phyloP scores from a whole-genome alignment of 2,329 filamentous ascomycete species.

The Lachnellula hyalina region DNA sequence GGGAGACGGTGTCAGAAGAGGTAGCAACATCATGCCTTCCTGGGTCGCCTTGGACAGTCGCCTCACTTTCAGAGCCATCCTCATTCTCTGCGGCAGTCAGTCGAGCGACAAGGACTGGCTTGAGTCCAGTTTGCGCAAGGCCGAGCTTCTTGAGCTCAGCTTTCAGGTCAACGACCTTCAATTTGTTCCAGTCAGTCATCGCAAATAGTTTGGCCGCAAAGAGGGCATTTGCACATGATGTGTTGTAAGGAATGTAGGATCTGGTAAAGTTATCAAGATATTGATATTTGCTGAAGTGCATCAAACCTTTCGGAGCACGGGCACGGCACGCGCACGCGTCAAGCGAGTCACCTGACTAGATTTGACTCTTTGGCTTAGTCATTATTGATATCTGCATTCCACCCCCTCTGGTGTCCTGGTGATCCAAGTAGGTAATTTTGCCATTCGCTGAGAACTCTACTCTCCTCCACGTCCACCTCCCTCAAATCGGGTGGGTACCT shows the following conservation, averaged over 20 bases:
- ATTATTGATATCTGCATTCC: too few relatives aligned
- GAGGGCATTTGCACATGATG: slow-evolving; percentile 18
- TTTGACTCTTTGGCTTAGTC: too few relatives aligned
- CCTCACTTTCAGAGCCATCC: slow-evolving; percentile 30
- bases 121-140: slow-evolving; percentile 64
- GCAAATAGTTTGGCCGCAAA: slow-evolving; percentile 1
- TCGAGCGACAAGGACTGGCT: slow-evolving; percentile 65
- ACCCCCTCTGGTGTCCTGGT: too few relatives aligned
- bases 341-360: too few relatives aligned
- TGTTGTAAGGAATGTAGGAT: background rate
- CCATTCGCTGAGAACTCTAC: too few relatives aligned
- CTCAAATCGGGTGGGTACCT: too few relatives aligned
- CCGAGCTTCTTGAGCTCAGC: slow-evolving; percentile 68
- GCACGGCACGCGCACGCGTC: too few relatives aligned
- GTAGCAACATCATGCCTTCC: slow-evolving; percentile 18
- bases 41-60: slow-evolving; percentile 25
- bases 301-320: too few relatives aligned
- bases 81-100: slow-evolving; percentile 43
- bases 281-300: too few relatives aligned
- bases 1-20: slow-evolving; percentile 23
- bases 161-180: slow-evolving; percentile 72
- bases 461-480: too few relatives aligned
- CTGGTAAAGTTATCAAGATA: too few relatives aligned
- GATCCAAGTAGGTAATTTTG: too few relatives aligned
- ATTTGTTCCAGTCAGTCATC: slow-evolving; percentile 50